phyloP scores from a whole-genome alignment of 108 stramenopile genomes.

The Seminavis robusta region DNA sequence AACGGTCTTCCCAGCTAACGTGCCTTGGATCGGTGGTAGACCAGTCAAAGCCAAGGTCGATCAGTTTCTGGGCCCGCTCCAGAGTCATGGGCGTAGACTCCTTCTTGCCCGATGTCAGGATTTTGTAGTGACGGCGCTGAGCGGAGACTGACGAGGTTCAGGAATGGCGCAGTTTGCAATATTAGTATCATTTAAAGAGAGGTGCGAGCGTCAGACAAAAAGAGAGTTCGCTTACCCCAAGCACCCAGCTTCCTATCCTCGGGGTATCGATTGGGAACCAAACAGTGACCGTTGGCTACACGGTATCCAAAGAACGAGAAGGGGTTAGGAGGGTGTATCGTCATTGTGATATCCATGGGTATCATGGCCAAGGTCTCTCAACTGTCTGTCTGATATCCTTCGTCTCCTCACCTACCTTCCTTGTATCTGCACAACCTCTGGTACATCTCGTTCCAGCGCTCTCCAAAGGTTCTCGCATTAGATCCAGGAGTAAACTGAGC shows the following conservation, averaged over 20 bases:
- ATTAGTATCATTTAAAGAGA: neutral
- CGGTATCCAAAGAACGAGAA: too few relatives aligned
- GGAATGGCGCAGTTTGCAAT: too few relatives aligned
- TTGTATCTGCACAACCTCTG: too few relatives aligned
- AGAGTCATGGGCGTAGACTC: slow-evolving; percentile 24
- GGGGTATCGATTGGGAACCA: slow-evolving; percentile 41
- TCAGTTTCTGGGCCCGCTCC: slow-evolving; percentile 10
- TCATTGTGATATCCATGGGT: too few relatives aligned
- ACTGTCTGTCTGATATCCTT: too few relatives aligned
- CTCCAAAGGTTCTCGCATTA: too few relatives aligned
- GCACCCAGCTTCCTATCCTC: slow-evolving; percentile 31
- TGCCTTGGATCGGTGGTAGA: slow-evolving; percentile 27
- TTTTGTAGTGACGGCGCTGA: slow-evolving; percentile 17
- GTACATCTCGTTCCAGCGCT: too few relatives aligned
- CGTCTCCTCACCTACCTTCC: too few relatives aligned
- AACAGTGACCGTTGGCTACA: too few relatives aligned
- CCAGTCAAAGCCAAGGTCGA: slow-evolving; percentile 21
- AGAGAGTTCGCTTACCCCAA: slow-evolving; percentile 23
- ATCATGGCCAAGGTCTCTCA: too few relatives aligned
- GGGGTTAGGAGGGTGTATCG: too few relatives aligned
- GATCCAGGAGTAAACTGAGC: too few relatives aligned
- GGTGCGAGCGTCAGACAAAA: neutral
- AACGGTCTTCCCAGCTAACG: slow-evolving; percentile 17
- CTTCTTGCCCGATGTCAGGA: neutral
- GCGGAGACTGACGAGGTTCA: slow-evolving; percentile 2